A percentile compares a stretch with the other conserved stretches of the same genome.
phyloP scores from a whole-genome alignment of 192 early-diverging fungal species.

The Oehlia diaphana region DNA sequence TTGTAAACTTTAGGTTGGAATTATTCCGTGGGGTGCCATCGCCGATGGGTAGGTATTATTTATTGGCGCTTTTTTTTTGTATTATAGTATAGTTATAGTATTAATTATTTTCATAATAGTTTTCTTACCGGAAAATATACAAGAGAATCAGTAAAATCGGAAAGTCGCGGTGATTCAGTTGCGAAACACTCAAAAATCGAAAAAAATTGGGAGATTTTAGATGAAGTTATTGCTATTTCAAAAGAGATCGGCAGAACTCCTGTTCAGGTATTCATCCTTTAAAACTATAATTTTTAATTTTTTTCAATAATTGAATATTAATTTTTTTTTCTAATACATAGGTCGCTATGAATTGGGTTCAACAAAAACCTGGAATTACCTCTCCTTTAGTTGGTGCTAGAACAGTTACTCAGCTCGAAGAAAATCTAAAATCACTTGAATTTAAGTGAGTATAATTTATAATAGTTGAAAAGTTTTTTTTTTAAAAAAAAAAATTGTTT shows the following conservation, averaged over 20 bases:
- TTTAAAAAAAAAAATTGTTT: background rate
- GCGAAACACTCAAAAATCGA: slow-evolving; percentile 9
- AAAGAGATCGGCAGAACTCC: slow-evolving; percentile 40
- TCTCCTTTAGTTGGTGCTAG: slow-evolving; percentile 26
- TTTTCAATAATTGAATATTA: too few relatives aligned
- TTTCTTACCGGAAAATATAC: background rate
- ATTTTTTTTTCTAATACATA: too few relatives aligned
- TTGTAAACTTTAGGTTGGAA: background rate
- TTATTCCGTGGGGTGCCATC: background rate
- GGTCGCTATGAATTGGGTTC: too few relatives aligned
- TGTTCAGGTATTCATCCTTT: background rate
- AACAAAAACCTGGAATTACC: too few relatives aligned
- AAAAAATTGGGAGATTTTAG: slow-evolving; percentile 47
- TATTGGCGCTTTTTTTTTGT: too few relatives aligned
- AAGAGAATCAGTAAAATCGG: background rate
- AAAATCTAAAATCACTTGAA: too few relatives aligned
- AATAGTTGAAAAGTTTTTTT: background rate
- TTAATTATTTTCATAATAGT: too few relatives aligned
- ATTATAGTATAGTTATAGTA: too few relatives aligned
- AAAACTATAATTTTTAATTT: too few relatives aligned
- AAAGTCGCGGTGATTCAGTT: background rate
- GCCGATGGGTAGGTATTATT: background rate
- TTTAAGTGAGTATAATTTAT: background rate
- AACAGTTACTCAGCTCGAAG: background rate
- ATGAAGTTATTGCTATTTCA: slow-evolving; percentile 44